Evolutionary conservation across 768 basidiomycete genomes (phyloP).

Genomic region (Tephrocybe rancida): DNA sequence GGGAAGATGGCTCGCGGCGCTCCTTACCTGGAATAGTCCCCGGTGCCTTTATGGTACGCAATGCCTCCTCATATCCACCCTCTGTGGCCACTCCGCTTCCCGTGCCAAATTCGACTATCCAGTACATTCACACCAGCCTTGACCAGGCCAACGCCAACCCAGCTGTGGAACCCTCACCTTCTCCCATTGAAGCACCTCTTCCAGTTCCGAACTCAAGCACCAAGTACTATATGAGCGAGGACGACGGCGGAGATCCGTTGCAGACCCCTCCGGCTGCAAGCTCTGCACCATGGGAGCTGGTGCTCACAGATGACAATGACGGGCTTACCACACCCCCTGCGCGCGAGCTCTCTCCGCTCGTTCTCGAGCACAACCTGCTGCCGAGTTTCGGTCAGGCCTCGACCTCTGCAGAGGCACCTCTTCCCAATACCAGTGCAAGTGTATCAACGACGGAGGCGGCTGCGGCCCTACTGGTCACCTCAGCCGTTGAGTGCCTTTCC

Average conservation of each 20-base stretch:
- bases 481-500: conserved; percentile 24
- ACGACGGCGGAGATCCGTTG: conserved; percentile 14
- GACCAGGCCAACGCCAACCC: conserved; percentile 1
- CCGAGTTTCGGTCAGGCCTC: conserved; percentile 10
- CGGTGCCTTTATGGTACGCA: neutral
- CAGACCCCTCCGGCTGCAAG: conserved; percentile 9
- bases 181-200: conserved; percentile 18
- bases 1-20: conserved; percentile 9
- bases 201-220: conserved; percentile 27
- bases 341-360: conserved; percentile 21
- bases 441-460: conserved; percentile 2
- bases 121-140: conserved; percentile 6
- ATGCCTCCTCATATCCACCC: conserved; percentile 13
- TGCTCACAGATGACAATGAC: conserved; percentile 19
- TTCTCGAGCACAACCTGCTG: conserved; percentile 7
- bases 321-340: conserved; percentile 21
- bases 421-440: neutral
- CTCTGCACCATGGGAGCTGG: conserved; percentile 13
- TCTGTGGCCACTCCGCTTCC: conserved; percentile 21
- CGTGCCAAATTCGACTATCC: conserved; percentile 19
- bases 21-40: conserved; percentile 4
- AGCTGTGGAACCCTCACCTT: neutral
- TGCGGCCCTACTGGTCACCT: conserved; percentile 1
- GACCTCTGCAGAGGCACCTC: neutral
- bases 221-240: conserved; percentile 12